Base-by-base conservation (phyloP, 2,329 filamentous ascomycete species). In the Lasiodiplodia hormozganensis region DNA sequence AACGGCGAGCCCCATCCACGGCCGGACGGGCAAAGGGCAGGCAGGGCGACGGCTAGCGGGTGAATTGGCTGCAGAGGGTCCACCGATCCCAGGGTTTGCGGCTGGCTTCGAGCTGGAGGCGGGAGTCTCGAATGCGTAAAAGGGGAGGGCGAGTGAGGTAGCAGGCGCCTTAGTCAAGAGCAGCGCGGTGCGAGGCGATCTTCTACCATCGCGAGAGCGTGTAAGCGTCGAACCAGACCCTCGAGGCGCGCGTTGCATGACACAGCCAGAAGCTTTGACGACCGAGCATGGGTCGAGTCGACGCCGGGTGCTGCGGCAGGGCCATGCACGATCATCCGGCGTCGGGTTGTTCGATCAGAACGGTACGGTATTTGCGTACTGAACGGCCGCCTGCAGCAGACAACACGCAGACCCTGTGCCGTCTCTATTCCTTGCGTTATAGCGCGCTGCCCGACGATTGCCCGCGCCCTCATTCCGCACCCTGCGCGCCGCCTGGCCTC, bases 61-160 rank as follows among this genome's bases (percentile, higher is more conserved):
- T 52, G 60, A 64, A 64, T 64, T 64, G 60, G 60, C 60, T 60
- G 60, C 49, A 40, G 47, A 65, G 62, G 62, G 62, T 65, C 62
- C 62, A 65, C 62, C 62, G 62, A 65, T 65, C 62, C 52, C 62
- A 38, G 34, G 62, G 40, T 62, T 62, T 43, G 52, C 31, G 62
- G 60, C 58, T 51, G 43, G 43, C 49, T 25, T 25, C 34, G 62
- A 65, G 62, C 43, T 52, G 23, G 31, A 54, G 31, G 62, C 57
- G 57, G 23, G 57, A 60, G 57, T 43, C 34, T 43, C 23, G 36
- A 36, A 51, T 62, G 58, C 58, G 40, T 43, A 62, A 62, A 62
- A 28, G 58, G 58, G 58, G 58, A 62, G 40, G 58, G 58, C 58
- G 58, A 62, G 58, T 62, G 58, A 62, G 40, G 58, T 62, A 28